Percentiles rank a stretch among this genome's conserved stretches.
phyloP scores from a whole-genome alignment of 2,329 filamentous ascomycete species.

The Alternaria burnsii region DNA sequence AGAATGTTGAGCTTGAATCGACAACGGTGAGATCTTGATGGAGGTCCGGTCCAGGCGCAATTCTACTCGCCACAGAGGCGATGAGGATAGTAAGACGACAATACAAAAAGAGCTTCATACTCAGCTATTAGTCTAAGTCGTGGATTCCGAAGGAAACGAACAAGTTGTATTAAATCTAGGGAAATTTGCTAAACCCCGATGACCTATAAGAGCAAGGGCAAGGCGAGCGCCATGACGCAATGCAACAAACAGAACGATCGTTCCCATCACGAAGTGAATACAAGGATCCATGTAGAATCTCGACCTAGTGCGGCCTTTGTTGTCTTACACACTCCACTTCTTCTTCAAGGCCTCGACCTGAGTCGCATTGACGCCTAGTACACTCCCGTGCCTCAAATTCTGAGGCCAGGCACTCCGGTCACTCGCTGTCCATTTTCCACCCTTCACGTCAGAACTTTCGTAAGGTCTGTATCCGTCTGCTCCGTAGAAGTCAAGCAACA shows the following conservation, averaged over 20 bases:
- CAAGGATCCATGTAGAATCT: not conserved
- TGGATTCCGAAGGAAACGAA: not conserved
- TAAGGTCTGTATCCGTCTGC: slow-evolving; percentile 61
- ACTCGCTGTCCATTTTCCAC: slow-evolving; percentile 59
- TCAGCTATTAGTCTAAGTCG: not conserved
- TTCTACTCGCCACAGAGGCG: not conserved
- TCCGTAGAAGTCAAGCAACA: slow-evolving; percentile 55
- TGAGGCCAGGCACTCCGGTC: slow-evolving; percentile 55
- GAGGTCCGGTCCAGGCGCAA: not conserved
- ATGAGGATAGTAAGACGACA: not conserved
- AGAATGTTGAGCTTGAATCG: not conserved
- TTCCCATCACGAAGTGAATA: not conserved
- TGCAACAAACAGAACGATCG: not conserved
- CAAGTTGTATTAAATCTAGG: not conserved
- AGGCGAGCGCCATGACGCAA: not conserved
- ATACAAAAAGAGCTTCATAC: not conserved
- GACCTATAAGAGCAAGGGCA: not conserved
- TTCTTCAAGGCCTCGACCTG: slow-evolving; percentile 54
- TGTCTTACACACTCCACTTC: slow-evolving; percentile 29
- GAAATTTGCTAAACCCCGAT: not conserved
- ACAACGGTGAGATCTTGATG: not conserved
- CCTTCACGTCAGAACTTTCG: slow-evolving; percentile 55
- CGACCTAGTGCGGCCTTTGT: not conserved
- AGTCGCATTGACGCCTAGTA: slow-evolving; percentile 2
- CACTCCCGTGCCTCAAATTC: slow-evolving; percentile 61